Base-by-base conservation (phyloP, 176 grass and related monocot genomes). In the Cocos nucifera region DNA sequence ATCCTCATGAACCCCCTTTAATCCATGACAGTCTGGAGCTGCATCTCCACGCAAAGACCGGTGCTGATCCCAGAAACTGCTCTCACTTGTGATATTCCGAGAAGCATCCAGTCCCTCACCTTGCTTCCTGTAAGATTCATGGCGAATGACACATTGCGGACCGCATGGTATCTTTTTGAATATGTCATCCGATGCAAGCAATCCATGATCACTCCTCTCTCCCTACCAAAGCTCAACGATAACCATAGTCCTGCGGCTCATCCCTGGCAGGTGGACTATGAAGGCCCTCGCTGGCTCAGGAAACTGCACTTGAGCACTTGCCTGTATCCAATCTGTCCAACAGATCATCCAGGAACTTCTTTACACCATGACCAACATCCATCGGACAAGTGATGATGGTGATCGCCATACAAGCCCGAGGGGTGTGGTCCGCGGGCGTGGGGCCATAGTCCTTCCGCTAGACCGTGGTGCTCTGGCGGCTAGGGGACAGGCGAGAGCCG, bases 141-240 rank as follows among this genome's bases (percentile, higher is more conserved):
- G 22, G 69, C 61, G 63, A 79, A 69, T 74, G 70, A n/a, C n/a
- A n/a, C n/a, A n/a, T 21, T 21, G 21, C 21, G 21, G 21, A 21
- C 21, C 21, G 21, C 56, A 76, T 69, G 82, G 20, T 30, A 30
- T 76, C 58, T 89, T 86, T 60, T 57, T 71, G 78, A 27, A 74
- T 6, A 73, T 55, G 62, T 80, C 77, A 58, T 82, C 81, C 21
- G 73, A 69, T 63, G 25, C 61, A 82, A 75, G 25, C 71, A 73
- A 79, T 61, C 17, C 27, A 56, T 67, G 74, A 70, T 56, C 21
- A 24, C 61, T 63, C 20, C 17, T 65, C 54, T 51, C 72, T 66
- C 52, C 73, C 71, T 17, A 52, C 16, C 15, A 52, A 54, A 72
- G 69, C 50, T 55, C 62, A 58, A 21, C 59, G 73, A 52, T 25